Base-by-base conservation (phyloP, 768 basidiomycete genomes). In the Lentinula aciculospora region DNA sequence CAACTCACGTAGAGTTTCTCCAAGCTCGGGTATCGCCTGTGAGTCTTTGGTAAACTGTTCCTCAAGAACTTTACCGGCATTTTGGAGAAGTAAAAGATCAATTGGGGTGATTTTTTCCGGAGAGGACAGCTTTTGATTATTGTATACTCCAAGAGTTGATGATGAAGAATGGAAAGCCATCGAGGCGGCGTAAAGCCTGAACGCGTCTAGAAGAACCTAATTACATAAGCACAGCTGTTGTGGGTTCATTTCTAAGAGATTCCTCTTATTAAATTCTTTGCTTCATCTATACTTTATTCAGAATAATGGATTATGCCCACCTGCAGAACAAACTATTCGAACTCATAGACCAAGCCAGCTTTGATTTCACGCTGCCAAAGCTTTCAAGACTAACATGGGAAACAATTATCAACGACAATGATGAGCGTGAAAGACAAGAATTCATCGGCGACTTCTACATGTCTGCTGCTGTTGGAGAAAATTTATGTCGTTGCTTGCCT, bases 1-100 rank as follows among this genome's bases (percentile, higher is more conserved):
- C 31, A 25, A 72, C 84, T 59, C 67, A 88, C 88, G 76, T 53
- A 91, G 69, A 62, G 82, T 77, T 58, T 92, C 91, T 40, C 84
- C 85, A 36, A 88, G 68, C 69, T 92, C 90, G 31, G 91, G 89
- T 48, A 92, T 81, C 53, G 80, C 77, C 70, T 87, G 85, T 2
- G 81, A 77, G 71, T 93, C 90, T 67, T 88, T 90, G 29, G 78
- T 70, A 51, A 91, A 79, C 60, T 84, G 81, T 49, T 89, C 88
- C 56, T 84, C 78, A 28, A 93, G 67, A 32, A 89, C 77, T 58
- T 78, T 76, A 64, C 85, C 85, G 9, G 89, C 89, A 65, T 74
- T 81, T 64, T 84, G 80, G 44, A 93, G 73, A 21, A 82, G 78
- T 45, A 74, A 66, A 50, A 92, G 72, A 70, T 91, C 88, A 27